Evolutionary conservation across 2,329 filamentous ascomycete species (phyloP).

Genomic region (Fusarium sulawesiense): DNA sequence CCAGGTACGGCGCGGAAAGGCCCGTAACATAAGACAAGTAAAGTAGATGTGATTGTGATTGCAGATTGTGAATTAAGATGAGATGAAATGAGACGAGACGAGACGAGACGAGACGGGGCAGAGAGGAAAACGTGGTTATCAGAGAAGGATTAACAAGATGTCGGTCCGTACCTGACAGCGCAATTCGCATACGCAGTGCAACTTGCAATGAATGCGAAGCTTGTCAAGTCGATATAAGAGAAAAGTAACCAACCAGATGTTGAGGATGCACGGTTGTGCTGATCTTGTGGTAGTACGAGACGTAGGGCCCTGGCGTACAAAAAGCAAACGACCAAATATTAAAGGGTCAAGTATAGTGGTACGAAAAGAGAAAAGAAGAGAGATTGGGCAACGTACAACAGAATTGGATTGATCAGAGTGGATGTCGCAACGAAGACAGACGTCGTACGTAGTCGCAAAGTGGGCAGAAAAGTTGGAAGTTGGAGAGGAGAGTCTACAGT

Average conservation of each 20-base stretch:
- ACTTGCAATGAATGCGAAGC: not conserved
- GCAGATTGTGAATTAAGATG: slow-evolving; percentile 10
- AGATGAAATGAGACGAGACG: not conserved
- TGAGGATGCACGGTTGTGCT: slow-evolving; percentile 17
- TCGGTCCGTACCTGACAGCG: slow-evolving; percentile 36
- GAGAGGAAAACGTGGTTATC: not conserved
- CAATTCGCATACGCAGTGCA: slow-evolving; percentile 32
- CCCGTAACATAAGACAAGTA: slow-evolving; percentile 17
- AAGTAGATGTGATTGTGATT: not conserved
- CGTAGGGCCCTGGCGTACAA: slow-evolving; percentile 31
- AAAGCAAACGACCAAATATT: slow-evolving; percentile 23
- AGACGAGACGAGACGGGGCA: not conserved
- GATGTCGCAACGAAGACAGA: not conserved
- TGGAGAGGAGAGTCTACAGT: slow-evolving; percentile 1
- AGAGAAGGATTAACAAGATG: not conserved
- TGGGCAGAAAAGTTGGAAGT: slow-evolving; percentile 33
- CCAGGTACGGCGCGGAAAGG: slow-evolving; percentile 37
- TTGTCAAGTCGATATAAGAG: slow-evolving; percentile 10
- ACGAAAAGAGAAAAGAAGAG: not conserved
- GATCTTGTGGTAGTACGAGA: slow-evolving; percentile 23
- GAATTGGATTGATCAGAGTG: not conserved
- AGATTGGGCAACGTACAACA: not conserved
- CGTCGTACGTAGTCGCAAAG: slow-evolving; percentile 2
- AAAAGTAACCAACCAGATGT: not conserved
- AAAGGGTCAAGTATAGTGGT: slow-evolving; percentile 12